Percentiles rank a stretch among this genome's conserved stretches.
Conservation (phyloP, 139 green algal species). For the Chlorella vulgaris region DNA sequence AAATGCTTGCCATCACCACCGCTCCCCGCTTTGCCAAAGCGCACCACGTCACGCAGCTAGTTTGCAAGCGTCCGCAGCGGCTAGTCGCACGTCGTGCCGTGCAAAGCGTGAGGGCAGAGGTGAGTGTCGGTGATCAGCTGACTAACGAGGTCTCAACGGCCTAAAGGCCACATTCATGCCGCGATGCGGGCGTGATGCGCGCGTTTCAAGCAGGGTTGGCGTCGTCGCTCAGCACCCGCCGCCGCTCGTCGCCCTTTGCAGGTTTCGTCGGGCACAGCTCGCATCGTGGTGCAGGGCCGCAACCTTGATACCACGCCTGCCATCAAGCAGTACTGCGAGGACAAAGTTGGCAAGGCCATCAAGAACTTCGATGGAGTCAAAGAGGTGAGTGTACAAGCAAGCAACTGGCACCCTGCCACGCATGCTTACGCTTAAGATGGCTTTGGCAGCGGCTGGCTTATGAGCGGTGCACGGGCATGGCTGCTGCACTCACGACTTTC, state of each 20-base stretch:
- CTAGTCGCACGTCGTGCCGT: no score
- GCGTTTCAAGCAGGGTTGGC: no score
- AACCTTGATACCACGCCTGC: constrained; percentile 71
- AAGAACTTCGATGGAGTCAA: constrained; percentile 68
- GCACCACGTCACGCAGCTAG: no score
- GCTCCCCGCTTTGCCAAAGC: no score
- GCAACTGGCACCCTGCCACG: no score
- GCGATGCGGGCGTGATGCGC: no score
- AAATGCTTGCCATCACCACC: no score
- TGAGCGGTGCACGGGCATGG: neutral
- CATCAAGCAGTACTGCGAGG: constrained; percentile 69
- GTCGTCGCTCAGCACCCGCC: neutral
- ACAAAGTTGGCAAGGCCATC: constrained; percentile 68
- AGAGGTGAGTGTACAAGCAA: constrained; percentile 52
- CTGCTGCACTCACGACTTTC: neutral
- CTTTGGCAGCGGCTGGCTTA: neutral
- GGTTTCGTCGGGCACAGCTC: constrained; percentile 37
- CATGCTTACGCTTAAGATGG: neutral
- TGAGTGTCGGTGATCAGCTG: no score
- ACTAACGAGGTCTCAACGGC: no score
- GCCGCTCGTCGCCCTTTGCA: neutral
- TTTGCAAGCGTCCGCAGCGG: no score
- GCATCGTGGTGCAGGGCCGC: constrained; percentile 68
- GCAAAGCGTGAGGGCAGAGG: no score
- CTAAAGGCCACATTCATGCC: no score